These are phyloP conservation scores for Aspergillus sp. DNA, from an alignment of 2,329 filamentous ascomycete species.

Conservation along the genomic window DNA sequence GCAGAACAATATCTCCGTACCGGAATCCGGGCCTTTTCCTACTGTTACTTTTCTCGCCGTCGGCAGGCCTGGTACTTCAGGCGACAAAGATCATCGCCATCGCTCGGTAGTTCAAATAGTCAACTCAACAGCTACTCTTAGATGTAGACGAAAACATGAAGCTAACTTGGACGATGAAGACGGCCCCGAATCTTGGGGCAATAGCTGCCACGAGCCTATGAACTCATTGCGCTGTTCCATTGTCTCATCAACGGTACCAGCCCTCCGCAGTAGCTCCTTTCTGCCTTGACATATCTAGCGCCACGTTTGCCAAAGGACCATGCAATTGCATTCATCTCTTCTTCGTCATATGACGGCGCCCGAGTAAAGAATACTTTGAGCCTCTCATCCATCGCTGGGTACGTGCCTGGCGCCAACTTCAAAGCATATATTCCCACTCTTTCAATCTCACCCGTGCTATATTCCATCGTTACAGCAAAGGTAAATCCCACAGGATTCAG, in stretches of 20 bases:
- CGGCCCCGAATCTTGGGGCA: not conserved
- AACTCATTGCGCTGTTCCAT: slow-evolving; percentile 1
- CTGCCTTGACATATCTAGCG: slow-evolving; percentile 1
- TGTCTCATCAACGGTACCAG: not conserved
- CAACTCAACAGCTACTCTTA: too few relatives aligned
- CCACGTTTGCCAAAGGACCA: not conserved
- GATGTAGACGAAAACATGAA: too few relatives aligned
- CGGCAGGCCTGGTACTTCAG: too few relatives aligned
- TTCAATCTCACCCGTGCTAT: not conserved
- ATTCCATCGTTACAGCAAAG: slow-evolving; percentile 2
- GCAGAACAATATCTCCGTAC: too few relatives aligned
- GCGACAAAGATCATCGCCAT: too few relatives aligned
- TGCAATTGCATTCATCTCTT: slow-evolving; percentile 2
- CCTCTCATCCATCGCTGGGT: not conserved
- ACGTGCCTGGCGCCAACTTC: not conserved
- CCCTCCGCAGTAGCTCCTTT: slow-evolving; percentile 1
- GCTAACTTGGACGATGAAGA: too few relatives aligned
- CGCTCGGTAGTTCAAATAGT: too few relatives aligned
- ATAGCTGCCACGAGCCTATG: not conserved
- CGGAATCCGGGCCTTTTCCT: too few relatives aligned
- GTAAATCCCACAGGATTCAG: not conserved
- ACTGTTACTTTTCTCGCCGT: too few relatives aligned
- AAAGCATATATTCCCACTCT: slow-evolving; percentile 1
- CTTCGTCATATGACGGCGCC: not conserved
- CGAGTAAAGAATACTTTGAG: not conserved